A percentile compares a stretch with the other conserved stretches of the same genome.
Conservation (phyloP, 257 asterid genomes). For the Forsythia suspensa region DNA sequence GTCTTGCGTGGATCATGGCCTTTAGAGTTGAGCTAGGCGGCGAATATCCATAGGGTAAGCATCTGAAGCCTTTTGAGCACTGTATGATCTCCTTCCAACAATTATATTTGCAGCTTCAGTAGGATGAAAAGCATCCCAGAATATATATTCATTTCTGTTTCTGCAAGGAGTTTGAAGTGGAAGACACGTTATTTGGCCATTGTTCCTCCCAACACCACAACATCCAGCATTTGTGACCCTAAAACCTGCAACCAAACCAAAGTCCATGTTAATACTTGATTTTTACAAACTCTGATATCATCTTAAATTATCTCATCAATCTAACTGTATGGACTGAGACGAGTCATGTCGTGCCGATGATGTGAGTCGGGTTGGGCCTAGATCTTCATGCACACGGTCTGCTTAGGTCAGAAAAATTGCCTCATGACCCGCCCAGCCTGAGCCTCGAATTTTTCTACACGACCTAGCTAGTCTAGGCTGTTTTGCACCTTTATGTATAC, state of each 20-base stretch:
- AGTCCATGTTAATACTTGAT: not conserved
- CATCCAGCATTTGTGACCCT: slow-evolving; percentile 82
- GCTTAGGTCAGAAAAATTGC: too few relatives aligned
- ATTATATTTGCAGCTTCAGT: slow-evolving; percentile 69
- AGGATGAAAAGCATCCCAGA: slow-evolving; percentile 98
- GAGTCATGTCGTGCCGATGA: too few relatives aligned
- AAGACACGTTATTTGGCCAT: slow-evolving; percentile 92
- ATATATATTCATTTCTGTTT: slow-evolving; percentile 59
- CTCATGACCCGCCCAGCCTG: too few relatives aligned
- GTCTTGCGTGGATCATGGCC: not conserved
- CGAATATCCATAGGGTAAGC: slow-evolving; percentile 80
- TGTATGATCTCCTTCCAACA: slow-evolving; percentile 77
- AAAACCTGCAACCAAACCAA: slow-evolving; percentile 50
- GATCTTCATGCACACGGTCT: too few relatives aligned
- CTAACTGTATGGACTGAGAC: too few relatives aligned
- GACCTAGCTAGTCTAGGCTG: too few relatives aligned
- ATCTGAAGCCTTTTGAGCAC: slow-evolving; percentile 65
- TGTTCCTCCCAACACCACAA: slow-evolving; percentile 94
- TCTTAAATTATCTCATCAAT: not conserved
- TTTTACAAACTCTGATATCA: too few relatives aligned
- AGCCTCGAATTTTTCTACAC: too few relatives aligned
- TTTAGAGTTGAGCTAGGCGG: slow-evolving; percentile 65
- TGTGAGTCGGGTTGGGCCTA: too few relatives aligned
- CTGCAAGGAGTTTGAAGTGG: slow-evolving; percentile 69
- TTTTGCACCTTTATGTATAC: too few relatives aligned